phyloP scores from a whole-genome alignment of 305 asterid species.

The Solanum hybrid region DNA sequence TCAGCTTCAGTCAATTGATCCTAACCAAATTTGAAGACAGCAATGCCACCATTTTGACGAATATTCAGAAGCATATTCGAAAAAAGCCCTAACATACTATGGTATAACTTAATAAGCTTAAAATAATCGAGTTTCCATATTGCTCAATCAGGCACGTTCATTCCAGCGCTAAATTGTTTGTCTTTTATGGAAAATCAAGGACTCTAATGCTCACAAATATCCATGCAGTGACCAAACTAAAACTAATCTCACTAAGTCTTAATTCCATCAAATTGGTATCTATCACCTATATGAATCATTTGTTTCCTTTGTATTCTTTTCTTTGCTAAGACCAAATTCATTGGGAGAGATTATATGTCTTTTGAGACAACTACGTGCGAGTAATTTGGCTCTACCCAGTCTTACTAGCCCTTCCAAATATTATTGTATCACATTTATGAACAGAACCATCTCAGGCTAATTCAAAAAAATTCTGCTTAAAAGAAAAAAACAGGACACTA shows the following conservation, averaged over 20 bases:
- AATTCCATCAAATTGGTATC: neutral
- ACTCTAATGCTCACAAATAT: neutral
- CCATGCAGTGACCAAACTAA: neutral
- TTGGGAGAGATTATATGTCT: neutral
- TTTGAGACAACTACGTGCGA: neutral
- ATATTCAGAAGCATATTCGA: neutral
- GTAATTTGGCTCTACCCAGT: neutral
- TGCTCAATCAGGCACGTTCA: neutral
- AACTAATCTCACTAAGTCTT: neutral
- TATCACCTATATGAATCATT: neutral
- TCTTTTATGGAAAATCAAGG: neutral
- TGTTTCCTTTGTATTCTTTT: neutral
- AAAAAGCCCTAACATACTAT: neutral
- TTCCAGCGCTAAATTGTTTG: neutral
- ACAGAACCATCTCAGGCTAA: neutral
- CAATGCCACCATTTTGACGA: neutral
- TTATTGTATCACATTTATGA: neutral
- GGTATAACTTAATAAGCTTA: neutral
- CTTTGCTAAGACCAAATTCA: neutral
- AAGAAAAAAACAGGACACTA: neutral
- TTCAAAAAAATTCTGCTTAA: neutral
- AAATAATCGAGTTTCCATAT: neutral
- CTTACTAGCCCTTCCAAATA: neutral
- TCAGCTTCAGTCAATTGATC: neutral
- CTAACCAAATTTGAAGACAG: neutral